Conservation (phyloP, 2,329 filamentous ascomycete species). For the Penicillium sp. region DNA sequence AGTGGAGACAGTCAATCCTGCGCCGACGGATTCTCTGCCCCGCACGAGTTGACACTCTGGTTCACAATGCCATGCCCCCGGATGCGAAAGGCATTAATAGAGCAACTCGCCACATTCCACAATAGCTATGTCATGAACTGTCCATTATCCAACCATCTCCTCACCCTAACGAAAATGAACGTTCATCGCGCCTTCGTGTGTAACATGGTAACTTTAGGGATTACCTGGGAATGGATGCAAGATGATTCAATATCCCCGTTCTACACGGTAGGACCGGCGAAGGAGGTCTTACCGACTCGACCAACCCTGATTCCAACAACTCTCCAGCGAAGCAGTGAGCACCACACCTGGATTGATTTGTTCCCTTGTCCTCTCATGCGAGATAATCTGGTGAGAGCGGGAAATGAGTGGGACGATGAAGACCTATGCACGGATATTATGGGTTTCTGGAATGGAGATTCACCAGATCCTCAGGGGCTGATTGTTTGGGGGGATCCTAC, state of each 20-base stretch:
- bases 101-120: not conserved
- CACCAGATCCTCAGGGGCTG: conserved; percentile 9
- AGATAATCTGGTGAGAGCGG: conserved; percentile 22
- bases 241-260: conserved; percentile 23
- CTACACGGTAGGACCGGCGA: conserved; percentile 9
- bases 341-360: conserved; percentile 30
- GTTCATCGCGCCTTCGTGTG: conserved; percentile 16
- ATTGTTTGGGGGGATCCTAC: conserved; percentile 32
- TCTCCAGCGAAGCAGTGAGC: conserved; percentile 21
- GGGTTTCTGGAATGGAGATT: conserved; percentile 4
- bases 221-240: conserved; percentile 13
- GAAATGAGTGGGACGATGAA: conserved; percentile 17
- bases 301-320: conserved; percentile 4
- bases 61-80: not conserved
- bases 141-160: not conserved
- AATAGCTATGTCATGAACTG: not conserved
- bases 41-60: not conserved
- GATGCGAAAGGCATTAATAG: not conserved
- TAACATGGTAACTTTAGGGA: conserved; percentile 15
- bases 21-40: not conserved
- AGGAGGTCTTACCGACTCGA: not conserved
- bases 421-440: conserved; percentile 19
- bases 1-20: not conserved
- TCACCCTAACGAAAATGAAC: conserved; percentile 17
- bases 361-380: conserved; percentile 22